Percentiles rank a stretch among this genome's conserved stretches.
These are phyloP conservation scores for Selaginella moellendorffii DNA, from an alignment of 75 land plant genomes.

Conservation along the genomic window DNA sequence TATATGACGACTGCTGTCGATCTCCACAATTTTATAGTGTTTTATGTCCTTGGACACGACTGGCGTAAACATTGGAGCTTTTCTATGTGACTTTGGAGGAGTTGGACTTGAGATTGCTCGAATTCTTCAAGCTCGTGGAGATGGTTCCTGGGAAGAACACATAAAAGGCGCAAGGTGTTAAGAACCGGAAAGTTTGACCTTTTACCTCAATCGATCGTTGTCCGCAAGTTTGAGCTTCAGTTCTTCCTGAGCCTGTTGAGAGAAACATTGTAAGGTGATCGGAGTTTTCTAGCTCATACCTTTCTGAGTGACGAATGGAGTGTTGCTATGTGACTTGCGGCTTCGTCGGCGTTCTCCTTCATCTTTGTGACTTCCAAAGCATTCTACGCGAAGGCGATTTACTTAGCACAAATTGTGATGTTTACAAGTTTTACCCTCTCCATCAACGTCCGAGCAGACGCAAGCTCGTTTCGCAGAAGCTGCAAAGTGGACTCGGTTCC, in stretches of 20 bases:
- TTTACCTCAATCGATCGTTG: background rate
- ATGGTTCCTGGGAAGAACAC: background rate
- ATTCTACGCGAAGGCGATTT: slow-evolving; percentile 5
- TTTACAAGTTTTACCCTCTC: slow-evolving; percentile 4
- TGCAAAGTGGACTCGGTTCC: slow-evolving; percentile 16
- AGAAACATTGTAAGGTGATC: background rate
- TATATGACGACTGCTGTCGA: no score
- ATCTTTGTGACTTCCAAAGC: slow-evolving; percentile 14
- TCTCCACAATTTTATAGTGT: no score
- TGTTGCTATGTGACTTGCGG: slow-evolving; percentile 16
- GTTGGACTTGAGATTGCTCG: background rate
- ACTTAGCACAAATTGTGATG: background rate
- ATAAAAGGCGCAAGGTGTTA: no score
- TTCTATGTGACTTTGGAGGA: background rate
- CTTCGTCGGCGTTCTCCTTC: slow-evolving; percentile 21
- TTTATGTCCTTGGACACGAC: no score
- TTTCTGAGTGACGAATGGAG: slow-evolving; percentile 20
- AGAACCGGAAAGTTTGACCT: background rate
- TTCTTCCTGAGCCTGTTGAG: background rate
- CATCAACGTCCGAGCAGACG: slow-evolving; percentile 12
- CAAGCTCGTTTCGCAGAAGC: slow-evolving; percentile 18
- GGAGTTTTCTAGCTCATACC: slow-evolving; percentile 2
- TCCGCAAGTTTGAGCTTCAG: background rate
- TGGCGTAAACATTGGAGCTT: background rate
- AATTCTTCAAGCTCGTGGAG: background rate